Base-by-base conservation (phyloP, 306 rosid genomes). In the Begonia peltatifolia region DNA sequence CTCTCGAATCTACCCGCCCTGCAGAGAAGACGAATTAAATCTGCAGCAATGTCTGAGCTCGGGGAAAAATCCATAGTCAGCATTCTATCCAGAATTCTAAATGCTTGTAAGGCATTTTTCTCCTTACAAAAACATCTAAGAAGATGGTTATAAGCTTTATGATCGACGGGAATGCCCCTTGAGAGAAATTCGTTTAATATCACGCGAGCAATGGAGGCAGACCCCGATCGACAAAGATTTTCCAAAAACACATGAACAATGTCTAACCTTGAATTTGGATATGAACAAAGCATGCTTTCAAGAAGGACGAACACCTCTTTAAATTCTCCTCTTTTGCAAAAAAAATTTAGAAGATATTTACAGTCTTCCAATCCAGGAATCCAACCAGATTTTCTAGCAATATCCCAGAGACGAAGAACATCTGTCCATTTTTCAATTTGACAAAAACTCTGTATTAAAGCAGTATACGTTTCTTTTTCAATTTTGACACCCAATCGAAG, bases 391-490 rank as follows among this genome's bases (percentile, higher is more conserved):
- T 65, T 65, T 54, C 41, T 68, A 59, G 95, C 87, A 60, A 57
- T 15, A 44, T 65, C 63, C 94, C 82, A 85, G 65, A 69, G 83
- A 67, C 52, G 18, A 63, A 17, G 69, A 11, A 83, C 68, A 59
- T 80, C 90, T 68, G 23, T 74, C 63, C 41, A 67, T 58, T 83
- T 85, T 71, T 77, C 83, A 50, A 64, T 80, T 66, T 76, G 80
- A 50, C 92, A 78, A 22, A 83, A 74, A 69, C 80, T 58, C 62
- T 52, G 63, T 17, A 90, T 52, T 42, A 85, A 22, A 57, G 78
- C 64, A 20, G 76, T 71, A 59, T 76, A 83, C 9, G 95, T 76
- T 75, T 73, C 80, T 11, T 65, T 80, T 52, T 74, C 57, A 50
- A 85, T 63, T 57, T 65, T 57, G 25, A 67, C 54, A 56, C 68